Conservation (phyloP, 78 protist species). For the slime mould (Dictyostelium discoideum) region dicty_2.7 NC_007088.5:4010501-4011000, state of each 20-base stretch:
- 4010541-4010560: slow-evolving; percentile 14
- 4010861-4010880: background rate
- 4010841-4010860: background rate
- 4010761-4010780: background rate
- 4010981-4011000: slow-evolving; percentile 21
- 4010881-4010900: background rate
- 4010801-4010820: background rate
- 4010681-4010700: background rate
- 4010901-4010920: slow-evolving; percentile 8
- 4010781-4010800: slow-evolving; percentile 5
- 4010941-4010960: slow-evolving; percentile 11
- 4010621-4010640: slow-evolving; percentile 34
- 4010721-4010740: background rate
- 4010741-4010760: background rate
- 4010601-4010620: background rate
- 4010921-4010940: slow-evolving; percentile 39
- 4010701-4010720: slow-evolving; percentile 19
- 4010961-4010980: slow-evolving; percentile 21
- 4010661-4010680: background rate
- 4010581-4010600: background rate
- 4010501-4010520: background rate
- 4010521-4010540: background rate
- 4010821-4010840: slow-evolving; percentile 26
- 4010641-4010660: slow-evolving; percentile 21
- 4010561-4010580: background rate